These are phyloP conservation scores for Annulohypoxylon nitens DNA, from an alignment of 495 filamentous ascomycete species.

Conservation along the genomic window DNA sequence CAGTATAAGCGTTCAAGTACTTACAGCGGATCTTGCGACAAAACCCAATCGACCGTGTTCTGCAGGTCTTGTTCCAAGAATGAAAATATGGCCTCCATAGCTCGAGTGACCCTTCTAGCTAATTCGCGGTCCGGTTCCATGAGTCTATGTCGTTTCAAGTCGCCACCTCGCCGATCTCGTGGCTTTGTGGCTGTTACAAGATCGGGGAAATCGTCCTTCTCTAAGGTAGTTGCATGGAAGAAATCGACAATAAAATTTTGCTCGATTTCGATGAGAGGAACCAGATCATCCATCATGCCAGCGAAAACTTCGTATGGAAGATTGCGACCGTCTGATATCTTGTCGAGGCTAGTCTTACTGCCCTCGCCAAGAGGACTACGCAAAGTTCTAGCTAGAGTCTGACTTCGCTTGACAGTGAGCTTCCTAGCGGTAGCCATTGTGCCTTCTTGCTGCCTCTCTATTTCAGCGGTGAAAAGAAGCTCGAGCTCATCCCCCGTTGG, in stretches of 20 bases:
- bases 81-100: constrained; percentile 88
- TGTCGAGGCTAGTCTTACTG: constrained; percentile 70
- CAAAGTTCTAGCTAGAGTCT: constrained; percentile 82
- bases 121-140: constrained; percentile 88
- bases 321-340: constrained; percentile 72
- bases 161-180: constrained; percentile 73
- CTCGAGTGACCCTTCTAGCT: constrained; percentile 79
- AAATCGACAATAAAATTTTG: constrained; percentile 96
- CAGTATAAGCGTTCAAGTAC: constrained; percentile 48
- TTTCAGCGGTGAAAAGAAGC: constrained; percentile 85
- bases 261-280: constrained; percentile 85
- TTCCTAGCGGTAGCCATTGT: constrained; percentile 85
- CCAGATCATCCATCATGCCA: constrained; percentile 80
- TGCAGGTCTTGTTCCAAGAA: constrained; percentile 86
- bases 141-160: constrained; percentile 76
- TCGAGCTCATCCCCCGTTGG: constrained; percentile 87
- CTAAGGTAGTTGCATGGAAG: constrained; percentile 87
- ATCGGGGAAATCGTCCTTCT: constrained; percentile 83
- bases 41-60: constrained; percentile 84
- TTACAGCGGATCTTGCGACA: constrained; percentile 83
- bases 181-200: constrained; percentile 75
- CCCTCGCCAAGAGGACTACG: constrained; percentile 75
- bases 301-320: constrained; percentile 87
- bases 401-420: constrained; percentile 88
- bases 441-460: constrained; percentile 83